These are phyloP conservation scores for Lepidium aucheri DNA, from an alignment of 345 rosid species.

Conservation along the genomic window DNA sequence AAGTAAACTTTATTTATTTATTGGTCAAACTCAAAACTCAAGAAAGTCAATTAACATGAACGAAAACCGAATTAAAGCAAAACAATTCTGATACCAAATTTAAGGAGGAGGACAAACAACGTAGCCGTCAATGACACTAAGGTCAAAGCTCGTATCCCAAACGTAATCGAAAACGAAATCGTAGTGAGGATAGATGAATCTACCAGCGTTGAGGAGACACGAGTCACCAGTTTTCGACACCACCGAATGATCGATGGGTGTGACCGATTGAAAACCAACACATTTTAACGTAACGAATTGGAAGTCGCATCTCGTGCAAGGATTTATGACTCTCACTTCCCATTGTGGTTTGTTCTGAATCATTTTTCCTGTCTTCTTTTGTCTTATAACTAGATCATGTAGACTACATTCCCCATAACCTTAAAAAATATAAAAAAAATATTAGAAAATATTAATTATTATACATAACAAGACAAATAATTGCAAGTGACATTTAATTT, in stretches of 20 bases:
- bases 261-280: conserved; percentile 10
- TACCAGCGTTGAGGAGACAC: conserved; percentile 5
- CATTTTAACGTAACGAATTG: not conserved
- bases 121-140: not conserved
- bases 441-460: not conserved
- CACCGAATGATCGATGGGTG: not conserved
- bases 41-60: not conserved
- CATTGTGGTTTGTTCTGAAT: conserved; percentile 15
- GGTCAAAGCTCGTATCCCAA: conserved; percentile 14
- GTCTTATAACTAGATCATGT: not conserved
- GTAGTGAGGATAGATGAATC: not conserved
- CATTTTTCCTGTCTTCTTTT: conserved; percentile 11
- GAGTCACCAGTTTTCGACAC: not conserved
- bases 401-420: conserved; percentile 7
- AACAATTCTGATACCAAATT: not conserved
- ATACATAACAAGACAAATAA: no score
- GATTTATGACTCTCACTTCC: conserved; percentile 20
- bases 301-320: not conserved
- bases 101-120: not conserved
- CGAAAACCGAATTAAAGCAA: not conserved
- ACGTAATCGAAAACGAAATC: conserved; percentile 2
- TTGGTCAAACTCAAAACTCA: not conserved
- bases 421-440: no score
- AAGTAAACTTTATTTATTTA: no score
- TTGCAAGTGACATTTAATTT: no score